A percentile compares a stretch with the other conserved stretches of the same genome.
Conservation (phyloP, 2,329 filamentous ascomycete species). For the Nakataea oryzae region DNA sequence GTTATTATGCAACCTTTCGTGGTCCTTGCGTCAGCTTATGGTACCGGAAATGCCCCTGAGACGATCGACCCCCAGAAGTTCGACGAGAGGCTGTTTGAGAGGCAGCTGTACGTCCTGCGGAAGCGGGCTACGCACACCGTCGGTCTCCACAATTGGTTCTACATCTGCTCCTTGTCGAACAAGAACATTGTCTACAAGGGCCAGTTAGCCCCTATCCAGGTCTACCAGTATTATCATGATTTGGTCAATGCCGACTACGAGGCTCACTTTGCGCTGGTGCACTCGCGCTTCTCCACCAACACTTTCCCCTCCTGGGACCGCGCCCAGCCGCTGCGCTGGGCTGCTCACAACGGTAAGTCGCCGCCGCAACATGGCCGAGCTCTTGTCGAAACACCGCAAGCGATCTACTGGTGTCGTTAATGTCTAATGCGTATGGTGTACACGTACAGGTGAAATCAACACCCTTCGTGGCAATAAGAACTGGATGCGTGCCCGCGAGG, state of each 20-base stretch:
- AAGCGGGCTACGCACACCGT: slow-evolving; percentile 94
- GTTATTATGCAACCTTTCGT: slow-evolving; percentile 94
- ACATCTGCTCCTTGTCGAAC: slow-evolving; percentile 91
- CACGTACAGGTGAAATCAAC: slow-evolving; percentile 68
- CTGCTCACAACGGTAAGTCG: slow-evolving; percentile 75
- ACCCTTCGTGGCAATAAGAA: slow-evolving; percentile 97
- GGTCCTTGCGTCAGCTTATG: slow-evolving; percentile 77
- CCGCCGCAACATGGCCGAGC: neutral
- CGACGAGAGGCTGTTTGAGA: slow-evolving; percentile 79
- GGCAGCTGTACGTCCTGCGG: slow-evolving; percentile 85
- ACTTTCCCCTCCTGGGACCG: slow-evolving; percentile 98
- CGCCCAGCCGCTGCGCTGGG: slow-evolving; percentile 92
- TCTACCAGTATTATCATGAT: slow-evolving; percentile 97
- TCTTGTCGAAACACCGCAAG: neutral
- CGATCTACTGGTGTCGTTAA: neutral
- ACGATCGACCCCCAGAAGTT: slow-evolving; percentile 69
- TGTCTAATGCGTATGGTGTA: neutral
- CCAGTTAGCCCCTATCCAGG: slow-evolving; percentile 85
- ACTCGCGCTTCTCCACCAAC: slow-evolving; percentile 96
- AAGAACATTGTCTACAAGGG: slow-evolving; percentile 99
- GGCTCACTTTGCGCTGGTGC: slow-evolving; percentile 91
- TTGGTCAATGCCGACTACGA: slow-evolving; percentile 95
- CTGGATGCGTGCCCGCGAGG: slow-evolving; percentile 97
- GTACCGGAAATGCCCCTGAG: slow-evolving; percentile 67
- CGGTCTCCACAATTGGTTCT: slow-evolving; percentile 97